Percentiles rank a stretch among this genome's conserved stretches.
These are phyloP conservation scores for Nemania sp. DNA, from an alignment of 2,329 filamentous ascomycete genomes.

Conservation along the genomic window DNA sequence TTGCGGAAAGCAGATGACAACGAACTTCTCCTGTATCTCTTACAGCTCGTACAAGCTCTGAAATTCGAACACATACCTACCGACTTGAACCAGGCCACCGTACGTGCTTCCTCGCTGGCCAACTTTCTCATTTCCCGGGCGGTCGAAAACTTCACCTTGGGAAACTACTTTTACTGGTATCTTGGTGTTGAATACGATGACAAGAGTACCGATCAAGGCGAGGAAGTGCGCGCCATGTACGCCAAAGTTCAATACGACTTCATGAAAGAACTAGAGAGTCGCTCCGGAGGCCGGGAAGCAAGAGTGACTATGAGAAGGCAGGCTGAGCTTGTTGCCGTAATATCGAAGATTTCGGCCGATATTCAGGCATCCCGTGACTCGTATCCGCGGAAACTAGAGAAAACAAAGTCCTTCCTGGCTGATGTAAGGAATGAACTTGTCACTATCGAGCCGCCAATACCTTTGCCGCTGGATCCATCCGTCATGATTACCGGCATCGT, in stretches of 20 bases:
- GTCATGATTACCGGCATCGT: slow-evolving; percentile 78
- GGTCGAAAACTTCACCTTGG: slow-evolving; percentile 83
- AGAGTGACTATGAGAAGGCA: slow-evolving; percentile 80
- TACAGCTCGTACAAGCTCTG: slow-evolving; percentile 93
- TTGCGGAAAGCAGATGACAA: slow-evolving; percentile 90
- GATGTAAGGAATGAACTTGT: slow-evolving; percentile 90
- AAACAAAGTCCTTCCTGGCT: slow-evolving; percentile 78
- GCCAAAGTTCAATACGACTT: slow-evolving; percentile 95
- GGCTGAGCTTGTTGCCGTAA: slow-evolving; percentile 83
- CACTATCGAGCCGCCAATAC: slow-evolving; percentile 80
- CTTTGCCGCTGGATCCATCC: slow-evolving; percentile 84
- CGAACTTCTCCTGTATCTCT: slow-evolving; percentile 84
- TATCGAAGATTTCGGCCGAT: slow-evolving; percentile 87
- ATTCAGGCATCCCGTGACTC: slow-evolving; percentile 80
- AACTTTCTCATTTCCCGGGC: slow-evolving; percentile 88
- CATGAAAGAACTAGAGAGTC: slow-evolving; percentile 81
- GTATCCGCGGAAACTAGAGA: slow-evolving; percentile 78
- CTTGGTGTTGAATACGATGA: slow-evolving; percentile 97
- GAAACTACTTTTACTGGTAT: slow-evolving; percentile 98
- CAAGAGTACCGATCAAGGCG: slow-evolving; percentile 71
- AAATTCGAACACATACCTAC: slow-evolving; percentile 84
- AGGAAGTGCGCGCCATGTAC: slow-evolving; percentile 81
- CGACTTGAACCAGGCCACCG: slow-evolving; percentile 61
- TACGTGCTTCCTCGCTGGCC: slow-evolving; percentile 78
- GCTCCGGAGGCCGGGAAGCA: slow-evolving; percentile 69